Percentiles rank a stretch among this genome's conserved stretches.
phyloP scores from a whole-genome alignment of 2,329 filamentous ascomycete genomes.

The Fusarium sp. region DNA sequence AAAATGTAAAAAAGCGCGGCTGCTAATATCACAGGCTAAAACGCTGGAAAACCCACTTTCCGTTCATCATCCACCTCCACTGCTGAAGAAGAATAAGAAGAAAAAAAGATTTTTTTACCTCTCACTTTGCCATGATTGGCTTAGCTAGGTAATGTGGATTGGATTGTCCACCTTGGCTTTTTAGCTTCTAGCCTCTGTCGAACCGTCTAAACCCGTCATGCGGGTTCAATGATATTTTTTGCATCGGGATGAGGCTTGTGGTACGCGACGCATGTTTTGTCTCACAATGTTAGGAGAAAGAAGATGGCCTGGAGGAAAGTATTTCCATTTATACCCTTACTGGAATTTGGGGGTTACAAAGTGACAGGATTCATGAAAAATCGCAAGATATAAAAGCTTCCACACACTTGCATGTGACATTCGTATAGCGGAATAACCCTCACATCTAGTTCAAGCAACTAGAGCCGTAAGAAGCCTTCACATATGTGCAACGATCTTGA shows the following conservation, averaged over 20 bases:
- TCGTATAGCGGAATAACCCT: background rate
- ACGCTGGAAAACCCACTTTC: conserved; percentile 36
- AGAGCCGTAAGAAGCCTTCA: background rate
- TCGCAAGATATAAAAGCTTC: background rate
- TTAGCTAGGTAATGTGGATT: background rate
- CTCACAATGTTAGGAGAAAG: background rate
- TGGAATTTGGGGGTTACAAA: background rate
- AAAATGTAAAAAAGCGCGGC: conserved; percentile 34
- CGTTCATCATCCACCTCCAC: conserved; percentile 36
- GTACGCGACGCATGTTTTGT: conserved; percentile 23
- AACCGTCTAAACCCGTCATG: conserved; percentile 29
- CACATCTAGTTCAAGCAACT: background rate
- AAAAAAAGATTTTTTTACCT: conserved; percentile 40
- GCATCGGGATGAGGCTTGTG: conserved; percentile 14
- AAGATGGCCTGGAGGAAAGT: background rate
- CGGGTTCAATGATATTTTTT: conserved; percentile 19
- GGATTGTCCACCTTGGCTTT: conserved; percentile 12
- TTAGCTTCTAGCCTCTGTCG: conserved; percentile 18
- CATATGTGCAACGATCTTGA: conserved; percentile 1
- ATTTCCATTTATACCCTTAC: background rate
- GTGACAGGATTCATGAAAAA: background rate
- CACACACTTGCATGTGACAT: background rate
- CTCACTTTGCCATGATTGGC: conserved; percentile 33
- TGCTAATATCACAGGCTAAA: conserved; percentile 25
- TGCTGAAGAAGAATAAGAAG: conserved; percentile 6